phyloP scores from a whole-genome alignment of 1,284 basidiomycete genomes.

The Caloboletus inedulis region DNA sequence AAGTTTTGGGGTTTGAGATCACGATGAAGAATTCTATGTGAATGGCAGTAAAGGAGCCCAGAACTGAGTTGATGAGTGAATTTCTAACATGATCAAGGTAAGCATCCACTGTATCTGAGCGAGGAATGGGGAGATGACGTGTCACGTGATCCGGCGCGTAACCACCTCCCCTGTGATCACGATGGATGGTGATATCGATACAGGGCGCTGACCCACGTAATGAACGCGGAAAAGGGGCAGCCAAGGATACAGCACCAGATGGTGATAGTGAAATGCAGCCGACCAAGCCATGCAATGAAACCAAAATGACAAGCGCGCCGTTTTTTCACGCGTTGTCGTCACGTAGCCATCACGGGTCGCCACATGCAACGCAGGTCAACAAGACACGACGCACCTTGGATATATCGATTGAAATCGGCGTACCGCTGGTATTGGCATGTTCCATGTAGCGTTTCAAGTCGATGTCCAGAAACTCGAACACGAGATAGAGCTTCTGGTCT shows the following conservation, averaged over 20 bases:
- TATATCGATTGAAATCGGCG: constrained; percentile 73
- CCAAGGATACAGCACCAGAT: not conserved
- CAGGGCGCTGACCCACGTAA: constrained; percentile 11
- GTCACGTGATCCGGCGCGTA: constrained; percentile 33
- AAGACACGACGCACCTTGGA: constrained; percentile 65
- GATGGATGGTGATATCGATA: constrained; percentile 20
- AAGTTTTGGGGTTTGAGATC: constrained; percentile 98
- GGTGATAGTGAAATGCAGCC: constrained; percentile 3
- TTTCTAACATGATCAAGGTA: constrained; percentile 52
- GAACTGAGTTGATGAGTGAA: constrained; percentile 85
- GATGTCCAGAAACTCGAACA: constrained; percentile 93
- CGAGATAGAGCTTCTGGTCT: constrained; percentile 95
- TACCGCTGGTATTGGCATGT: constrained; percentile 67
- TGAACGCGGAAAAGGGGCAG: not conserved
- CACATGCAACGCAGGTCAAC: not conserved
- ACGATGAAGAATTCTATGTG: constrained; percentile 93
- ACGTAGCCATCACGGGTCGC: constrained; percentile 12
- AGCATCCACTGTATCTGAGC: constrained; percentile 8
- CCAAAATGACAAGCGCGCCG: constrained; percentile 16
- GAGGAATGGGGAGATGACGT: constrained; percentile 1
- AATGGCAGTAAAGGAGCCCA: constrained; percentile 93
- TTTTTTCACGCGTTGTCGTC: constrained; percentile 15
- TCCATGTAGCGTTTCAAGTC: constrained; percentile 98
- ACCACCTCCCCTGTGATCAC: constrained; percentile 15
- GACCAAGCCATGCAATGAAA: constrained; percentile 22